Evolutionary conservation across 768 basidiomycete species (phyloP).

Genomic region (Mycena metata): DNA sequence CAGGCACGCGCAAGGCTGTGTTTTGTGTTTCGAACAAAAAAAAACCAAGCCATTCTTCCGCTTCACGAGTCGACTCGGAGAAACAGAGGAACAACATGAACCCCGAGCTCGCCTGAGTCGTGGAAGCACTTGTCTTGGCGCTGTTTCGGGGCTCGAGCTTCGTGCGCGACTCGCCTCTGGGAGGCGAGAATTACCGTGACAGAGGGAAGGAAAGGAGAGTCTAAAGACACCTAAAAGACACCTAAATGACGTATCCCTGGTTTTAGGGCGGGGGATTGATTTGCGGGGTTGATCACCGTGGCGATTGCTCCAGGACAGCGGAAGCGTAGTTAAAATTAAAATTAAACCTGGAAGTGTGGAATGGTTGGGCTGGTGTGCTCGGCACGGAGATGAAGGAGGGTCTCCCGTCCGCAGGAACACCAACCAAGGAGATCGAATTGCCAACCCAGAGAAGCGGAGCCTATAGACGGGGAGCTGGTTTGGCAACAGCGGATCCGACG

Average conservation of each 20-base stretch:
- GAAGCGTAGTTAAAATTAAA: neutral
- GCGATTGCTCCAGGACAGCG: neutral
- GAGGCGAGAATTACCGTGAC: too few relatives aligned
- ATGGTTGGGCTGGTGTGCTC: neutral
- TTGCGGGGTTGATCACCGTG: neutral
- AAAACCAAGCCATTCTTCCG: too few relatives aligned
- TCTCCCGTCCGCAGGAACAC: neutral
- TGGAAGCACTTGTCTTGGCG: too few relatives aligned
- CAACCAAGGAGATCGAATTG: conserved; percentile 9
- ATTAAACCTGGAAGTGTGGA: too few relatives aligned
- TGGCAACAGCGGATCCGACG: too few relatives aligned
- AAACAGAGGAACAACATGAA: too few relatives aligned
- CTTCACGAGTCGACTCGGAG: too few relatives aligned
- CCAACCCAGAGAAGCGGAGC: neutral
- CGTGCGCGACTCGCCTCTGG: too few relatives aligned
- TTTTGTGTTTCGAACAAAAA: neutral
- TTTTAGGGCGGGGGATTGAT: neutral
- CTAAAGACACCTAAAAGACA: neutral
- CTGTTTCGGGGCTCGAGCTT: too few relatives aligned
- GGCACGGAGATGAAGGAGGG: too few relatives aligned
- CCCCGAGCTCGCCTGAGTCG: too few relatives aligned
- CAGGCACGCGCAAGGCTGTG: neutral
- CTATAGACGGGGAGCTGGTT: too few relatives aligned
- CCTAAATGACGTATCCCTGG: neutral
- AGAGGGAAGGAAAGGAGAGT: neutral